Base-by-base conservation (phyloP, 2,329 filamentous ascomycete genomes). In the Arthrinium phaeospermum region DNA sequence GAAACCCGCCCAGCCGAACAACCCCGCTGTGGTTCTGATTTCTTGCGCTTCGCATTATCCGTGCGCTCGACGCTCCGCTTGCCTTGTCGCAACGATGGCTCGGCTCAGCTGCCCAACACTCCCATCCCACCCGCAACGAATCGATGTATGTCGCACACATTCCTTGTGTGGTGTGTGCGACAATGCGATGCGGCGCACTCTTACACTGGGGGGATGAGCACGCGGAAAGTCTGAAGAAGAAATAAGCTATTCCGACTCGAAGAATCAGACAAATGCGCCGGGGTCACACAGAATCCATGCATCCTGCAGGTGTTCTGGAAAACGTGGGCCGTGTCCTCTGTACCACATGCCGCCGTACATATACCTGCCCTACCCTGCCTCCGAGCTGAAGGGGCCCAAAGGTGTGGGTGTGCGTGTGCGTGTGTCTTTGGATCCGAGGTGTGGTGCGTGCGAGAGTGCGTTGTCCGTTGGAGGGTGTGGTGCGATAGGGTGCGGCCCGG, bases 241-340 rank as follows among this genome's bases (percentile, higher is more conserved):
- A 64, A 24, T 64, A 64, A 64, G 22, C 57, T 64, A 41, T 64
- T 64, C 57, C 57, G 57, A 64, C 41, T 47, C 24, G 44, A 47
- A 46, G 67, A 49, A 30, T 68, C 44, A 68, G 44, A 68, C 24
- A 46, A 24, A 46, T 49, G 27, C 67, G 67, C 67, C 46, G 44
- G 44, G 44, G 67, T 68, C 44, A 14, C n/a, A 68, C 46, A 49
- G 24, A 46, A 49, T 68, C 14, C 41, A 68, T 68, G 67, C 67
- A 68, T 68, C 67, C 37, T 68, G 67, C 67, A 68, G 44, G 67
- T 49, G 57, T 41, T 64, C 44, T 47, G 67, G 41, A 49, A 68
- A 68, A 49, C 67, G 67, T 68, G 67, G 44, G 45, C 67, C 67
- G 27, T 24, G 45, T 69, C 34, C 67, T 49, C 34, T 49, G 67